Percentiles rank a stretch among this genome's conserved stretches.
Evolutionary conservation across 2,329 filamentous ascomycete species (phyloP).

Genomic region (Fusarium nanum): DNA sequence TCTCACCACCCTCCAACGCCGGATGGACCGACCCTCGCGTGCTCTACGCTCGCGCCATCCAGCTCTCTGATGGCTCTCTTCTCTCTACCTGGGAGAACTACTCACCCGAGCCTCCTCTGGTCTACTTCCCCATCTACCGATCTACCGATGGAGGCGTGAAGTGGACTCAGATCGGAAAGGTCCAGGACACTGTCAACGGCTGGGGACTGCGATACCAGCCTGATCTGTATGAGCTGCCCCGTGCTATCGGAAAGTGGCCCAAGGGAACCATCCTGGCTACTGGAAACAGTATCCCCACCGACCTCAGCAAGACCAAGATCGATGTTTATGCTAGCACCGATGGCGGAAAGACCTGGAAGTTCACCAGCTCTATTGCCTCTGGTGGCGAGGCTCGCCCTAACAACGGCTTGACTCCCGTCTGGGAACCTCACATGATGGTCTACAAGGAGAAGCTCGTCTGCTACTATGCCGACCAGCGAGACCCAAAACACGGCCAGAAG

Average conservation of each 20-base stretch:
- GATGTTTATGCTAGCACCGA: slow-evolving; percentile 74
- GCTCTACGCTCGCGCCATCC: slow-evolving; percentile 58
- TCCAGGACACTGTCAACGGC: slow-evolving; percentile 72
- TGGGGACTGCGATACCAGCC: slow-evolving; percentile 79
- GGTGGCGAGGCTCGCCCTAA: slow-evolving; percentile 71
- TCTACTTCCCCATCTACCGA: slow-evolving; percentile 66
- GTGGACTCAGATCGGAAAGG: slow-evolving; percentile 73
- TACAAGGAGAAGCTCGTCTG: slow-evolving; percentile 69
- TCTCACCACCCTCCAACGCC: slow-evolving; percentile 51
- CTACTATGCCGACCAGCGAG: slow-evolving; percentile 79
- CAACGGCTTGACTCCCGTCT: slow-evolving; percentile 75
- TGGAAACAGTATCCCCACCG: slow-evolving; percentile 68
- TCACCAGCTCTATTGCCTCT: slow-evolving; percentile 72
- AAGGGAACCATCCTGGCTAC: slow-evolving; percentile 73
- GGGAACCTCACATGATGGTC: slow-evolving; percentile 76
- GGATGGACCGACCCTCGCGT: slow-evolving; percentile 57
- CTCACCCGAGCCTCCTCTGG: slow-evolving; percentile 65
- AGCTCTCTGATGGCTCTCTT: slow-evolving; percentile 59
- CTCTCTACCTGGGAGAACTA: slow-evolving; percentile 69
- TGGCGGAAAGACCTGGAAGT: slow-evolving; percentile 71
- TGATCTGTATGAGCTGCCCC: slow-evolving; percentile 72
- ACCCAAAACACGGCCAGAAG: slow-evolving; percentile 72
- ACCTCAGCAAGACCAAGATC: slow-evolving; percentile 73
- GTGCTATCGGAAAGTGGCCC: slow-evolving; percentile 66
- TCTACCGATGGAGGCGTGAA: slow-evolving; percentile 65